A percentile compares a stretch with the other conserved stretches of the same genome.
phyloP scores from a whole-genome alignment of 106 monocot genomes.

The Amphibolis antarctica region DNA sequence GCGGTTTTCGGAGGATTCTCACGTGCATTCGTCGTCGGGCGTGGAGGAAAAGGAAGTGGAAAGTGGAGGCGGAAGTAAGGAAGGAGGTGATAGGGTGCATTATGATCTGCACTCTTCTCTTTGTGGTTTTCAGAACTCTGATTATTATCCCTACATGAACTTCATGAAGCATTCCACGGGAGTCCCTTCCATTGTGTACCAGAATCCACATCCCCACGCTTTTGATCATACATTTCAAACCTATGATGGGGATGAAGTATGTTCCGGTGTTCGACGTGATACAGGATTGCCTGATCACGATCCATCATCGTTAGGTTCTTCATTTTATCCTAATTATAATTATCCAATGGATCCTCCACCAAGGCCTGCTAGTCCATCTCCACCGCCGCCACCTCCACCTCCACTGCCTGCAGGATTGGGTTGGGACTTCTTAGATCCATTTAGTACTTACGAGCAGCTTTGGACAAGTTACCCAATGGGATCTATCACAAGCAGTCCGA shows the following conservation, averaged over 20 bases:
- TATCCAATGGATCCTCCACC: slow-evolving; percentile 2
- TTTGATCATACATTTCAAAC: slow-evolving; percentile 5
- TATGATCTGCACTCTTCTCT: background rate
- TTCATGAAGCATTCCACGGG: slow-evolving; percentile 33
- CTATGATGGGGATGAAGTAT: slow-evolving; percentile 15
- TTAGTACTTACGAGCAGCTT: slow-evolving; percentile 46
- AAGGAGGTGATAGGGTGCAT: background rate
- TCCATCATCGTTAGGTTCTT: background rate
- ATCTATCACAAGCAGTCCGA: slow-evolving; percentile 37
- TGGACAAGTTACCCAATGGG: slow-evolving; percentile 8
- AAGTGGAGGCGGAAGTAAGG: background rate
- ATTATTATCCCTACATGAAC: slow-evolving; percentile 13
- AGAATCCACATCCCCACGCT: slow-evolving; percentile 18
- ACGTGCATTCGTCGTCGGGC: slow-evolving; percentile 26
- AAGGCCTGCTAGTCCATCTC: slow-evolving; percentile 6
- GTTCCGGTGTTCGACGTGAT: slow-evolving; percentile 2
- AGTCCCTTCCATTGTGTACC: slow-evolving; percentile 31
- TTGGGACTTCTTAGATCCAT: slow-evolving; percentile 79
- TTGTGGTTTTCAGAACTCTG: slow-evolving; percentile 7
- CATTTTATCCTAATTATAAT: slow-evolving; percentile 7
- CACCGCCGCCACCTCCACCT: slow-evolving; percentile 43
- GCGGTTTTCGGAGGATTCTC: slow-evolving; percentile 16
- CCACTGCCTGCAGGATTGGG: slow-evolving; percentile 25
- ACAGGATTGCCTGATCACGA: background rate
- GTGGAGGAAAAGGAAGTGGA: slow-evolving; percentile 16